phyloP scores from a whole-genome alignment of 441 rosid species.

The Melianthus villosus region DNA sequence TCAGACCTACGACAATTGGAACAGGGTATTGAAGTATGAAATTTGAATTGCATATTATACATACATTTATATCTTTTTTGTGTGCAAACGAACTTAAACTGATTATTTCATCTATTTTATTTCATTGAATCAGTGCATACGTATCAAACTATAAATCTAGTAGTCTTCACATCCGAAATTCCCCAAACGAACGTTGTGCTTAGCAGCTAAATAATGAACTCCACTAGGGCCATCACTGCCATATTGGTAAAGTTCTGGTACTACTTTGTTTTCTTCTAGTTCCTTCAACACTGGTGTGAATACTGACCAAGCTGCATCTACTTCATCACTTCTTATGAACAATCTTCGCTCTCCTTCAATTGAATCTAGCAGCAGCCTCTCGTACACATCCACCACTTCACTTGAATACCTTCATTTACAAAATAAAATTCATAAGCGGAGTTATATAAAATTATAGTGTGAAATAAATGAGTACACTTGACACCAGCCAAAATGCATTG shows the following conservation, averaged over 20 bases:
- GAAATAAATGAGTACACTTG: too few relatives aligned
- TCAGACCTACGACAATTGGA: too few relatives aligned
- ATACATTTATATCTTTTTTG: too few relatives aligned
- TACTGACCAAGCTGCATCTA: conserved; percentile 76
- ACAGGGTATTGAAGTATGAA: too few relatives aligned
- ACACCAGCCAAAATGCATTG: too few relatives aligned
- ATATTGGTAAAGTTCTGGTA: conserved; percentile 68
- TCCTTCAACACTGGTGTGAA: conserved; percentile 70
- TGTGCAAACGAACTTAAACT: too few relatives aligned
- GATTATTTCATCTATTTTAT: too few relatives aligned
- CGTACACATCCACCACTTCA: conserved; percentile 84
- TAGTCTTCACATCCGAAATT: conserved; percentile 42
- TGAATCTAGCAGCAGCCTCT: conserved; percentile 76
- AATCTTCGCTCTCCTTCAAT: conserved; percentile 74
- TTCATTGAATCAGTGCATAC: too few relatives aligned
- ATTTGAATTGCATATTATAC: too few relatives aligned
- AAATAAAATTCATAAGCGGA: not conserved
- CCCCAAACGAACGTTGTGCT: conserved; percentile 82
- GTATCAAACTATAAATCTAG: too few relatives aligned
- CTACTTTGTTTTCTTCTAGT: conserved; percentile 48
- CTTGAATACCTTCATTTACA: conserved; percentile 35
- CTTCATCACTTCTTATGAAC: conserved; percentile 85
- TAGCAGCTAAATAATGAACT: conserved; percentile 81
- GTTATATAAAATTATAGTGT: too few relatives aligned
- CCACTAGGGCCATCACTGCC: conserved; percentile 92